Evolutionary conservation across 2,329 filamentous ascomycete species (phyloP), one percentile per base, ranked within the genome.

Genomic region (Xylaria sp.): DNA sequence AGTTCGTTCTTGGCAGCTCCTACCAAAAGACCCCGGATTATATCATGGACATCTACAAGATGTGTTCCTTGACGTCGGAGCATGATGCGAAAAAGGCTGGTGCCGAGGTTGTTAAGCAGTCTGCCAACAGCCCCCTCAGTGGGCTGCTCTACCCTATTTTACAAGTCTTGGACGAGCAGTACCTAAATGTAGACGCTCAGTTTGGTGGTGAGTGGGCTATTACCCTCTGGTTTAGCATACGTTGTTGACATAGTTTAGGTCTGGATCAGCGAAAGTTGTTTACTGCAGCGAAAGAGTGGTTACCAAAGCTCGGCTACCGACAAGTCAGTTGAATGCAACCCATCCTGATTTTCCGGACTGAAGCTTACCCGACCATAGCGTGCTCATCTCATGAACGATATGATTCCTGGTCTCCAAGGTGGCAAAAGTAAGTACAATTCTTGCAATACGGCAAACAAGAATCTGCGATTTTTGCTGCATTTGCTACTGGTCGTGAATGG

Each of bases 61-160:
- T 98, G 72, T 87, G 86, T 54, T 90, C 16, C 90, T 94, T 81
- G 90, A 94, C 78, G 90, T 96, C 72, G 44, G 77, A 77, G 70
- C 75, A 76, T 13, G 79, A 78, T 77, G 93, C 94, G 18, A 93
- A 94, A 81, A 96, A 93, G 81, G 94, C 95, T 0, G 95, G 95
- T 47, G 92, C 93, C 1, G 96, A 98, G 81, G 89, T 98, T 8
- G 95, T 99, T 73, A 98, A 98, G 86, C 94, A 98, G 83, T 90
- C 91, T 3, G 87, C 88, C 65, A 94, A 95, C 76, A 89, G 91
- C 10, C 88, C 91, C 2, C 79, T 97, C 63, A 89, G 87, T 65
- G 93, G 92, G 0, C 85, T 95, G 13, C 87, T 95, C 70, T 97
- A 97, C 84, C 93, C 93, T 0, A 85, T 97, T 57, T 90, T 99